Base-by-base conservation (phyloP, 2,329 filamentous ascomycete species). In the Ceratocystis lukuohia region DNA sequence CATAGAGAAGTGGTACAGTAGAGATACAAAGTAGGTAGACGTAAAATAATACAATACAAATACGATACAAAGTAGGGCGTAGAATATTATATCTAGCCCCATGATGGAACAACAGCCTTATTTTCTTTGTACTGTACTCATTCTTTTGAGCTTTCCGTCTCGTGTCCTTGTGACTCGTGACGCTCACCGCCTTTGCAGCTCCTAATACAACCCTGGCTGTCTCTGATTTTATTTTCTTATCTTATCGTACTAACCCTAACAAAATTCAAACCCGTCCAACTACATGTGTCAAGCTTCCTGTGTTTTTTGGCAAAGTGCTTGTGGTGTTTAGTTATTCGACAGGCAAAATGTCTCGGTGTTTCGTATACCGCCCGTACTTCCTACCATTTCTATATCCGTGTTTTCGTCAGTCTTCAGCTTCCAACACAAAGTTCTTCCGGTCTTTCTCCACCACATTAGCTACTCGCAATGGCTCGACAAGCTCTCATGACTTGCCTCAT, bases 341-440 rank as follows among this genome's bases (percentile, higher is more conserved):
- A 71, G 6, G 15, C 48, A 71, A 68, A 25, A 80, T 80, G 79
- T 74, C 77, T 63, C 74, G 79, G 66, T 78, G 76, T 69, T 70
- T 76, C 20, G 70, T 74, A 45, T 70, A 73, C 63, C 71, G 75
- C 30, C 71, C 74, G 33, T 70, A 77, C 56, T 75, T 77, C 66
- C 74, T 80, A 2, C 75, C 78, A 2, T 83, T 83, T 69, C 76
- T 84, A 3, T 82, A 83, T 66, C 81, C 81, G 8, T 77, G 77
- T 0, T 70, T 81, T 1, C 76, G 62, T 17, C 68, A 65, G 17
- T 45, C 64, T 46, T 61, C 56, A 56, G 45, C n/a, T 17, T 28
- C 33, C 22, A 41, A n/a, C 33, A 33, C 28, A 6, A 59, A n/a
- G 56, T n/a, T 64, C 65, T 17, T 48, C 28, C 53, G 64, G 70